Evolutionary conservation across 345 rosid species (phyloP).

Genomic region (Dipteronia sinensis): DNA sequence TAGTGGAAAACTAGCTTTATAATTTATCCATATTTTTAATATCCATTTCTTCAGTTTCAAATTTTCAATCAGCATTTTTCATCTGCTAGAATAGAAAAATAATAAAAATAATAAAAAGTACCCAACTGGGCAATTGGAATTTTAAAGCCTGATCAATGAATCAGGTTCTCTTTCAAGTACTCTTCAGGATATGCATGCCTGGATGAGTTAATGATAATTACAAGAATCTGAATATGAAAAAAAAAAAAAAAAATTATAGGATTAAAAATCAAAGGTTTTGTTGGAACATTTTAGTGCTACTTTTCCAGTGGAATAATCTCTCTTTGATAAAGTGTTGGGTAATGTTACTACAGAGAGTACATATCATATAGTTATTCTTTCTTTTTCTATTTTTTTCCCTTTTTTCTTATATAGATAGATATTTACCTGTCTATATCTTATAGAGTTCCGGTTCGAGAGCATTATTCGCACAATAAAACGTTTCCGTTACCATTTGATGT

Average conservation of each 20-base stretch:
- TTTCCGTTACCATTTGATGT: too few species aligned
- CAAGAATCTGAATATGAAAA: neutral
- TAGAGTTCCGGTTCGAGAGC: neutral
- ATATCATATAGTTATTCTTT: neutral
- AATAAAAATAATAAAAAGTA: too few species aligned
- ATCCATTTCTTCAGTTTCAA: neutral
- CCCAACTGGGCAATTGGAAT: constrained; percentile 3
- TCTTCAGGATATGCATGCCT: neutral
- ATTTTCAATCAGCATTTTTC: neutral
- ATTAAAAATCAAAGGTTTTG: neutral
- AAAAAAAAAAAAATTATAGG: neutral
- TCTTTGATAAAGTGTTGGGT: neutral
- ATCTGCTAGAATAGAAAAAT: neutral
- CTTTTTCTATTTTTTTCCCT: too few species aligned
- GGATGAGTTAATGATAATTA: neutral
- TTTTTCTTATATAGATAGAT: too few species aligned
- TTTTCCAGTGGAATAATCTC: neutral
- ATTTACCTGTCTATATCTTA: neutral
- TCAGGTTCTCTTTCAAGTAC: constrained; percentile 18
- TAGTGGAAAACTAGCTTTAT: constrained; percentile 17
- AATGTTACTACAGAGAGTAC: neutral
- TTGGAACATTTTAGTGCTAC: too few species aligned
- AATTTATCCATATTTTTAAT: neutral
- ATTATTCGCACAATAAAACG: too few species aligned
- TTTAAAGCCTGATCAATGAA: neutral